Evolutionary conservation across 78 protist genomes (phyloP).

Genomic region (Diacronema lutheri): DNA sequence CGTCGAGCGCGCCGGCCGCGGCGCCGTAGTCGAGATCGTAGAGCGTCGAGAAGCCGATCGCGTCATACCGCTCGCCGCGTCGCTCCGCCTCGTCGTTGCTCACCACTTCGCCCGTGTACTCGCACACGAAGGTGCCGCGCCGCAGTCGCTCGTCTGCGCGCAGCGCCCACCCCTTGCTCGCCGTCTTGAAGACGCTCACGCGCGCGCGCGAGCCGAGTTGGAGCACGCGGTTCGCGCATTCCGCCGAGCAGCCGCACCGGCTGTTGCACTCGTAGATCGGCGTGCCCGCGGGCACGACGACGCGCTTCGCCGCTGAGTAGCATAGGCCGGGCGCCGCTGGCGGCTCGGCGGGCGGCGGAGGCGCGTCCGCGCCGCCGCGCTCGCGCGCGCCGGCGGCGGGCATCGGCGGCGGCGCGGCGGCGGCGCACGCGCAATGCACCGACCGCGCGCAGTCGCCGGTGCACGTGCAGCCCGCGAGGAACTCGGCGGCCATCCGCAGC

Average conservation of each 20-base stretch:
- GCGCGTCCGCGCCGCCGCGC: neutral
- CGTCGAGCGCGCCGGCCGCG: too few species aligned
- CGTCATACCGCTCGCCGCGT: conserved; percentile 54
- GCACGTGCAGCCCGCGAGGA: conserved; percentile 46
- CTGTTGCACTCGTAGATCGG: conserved; percentile 55
- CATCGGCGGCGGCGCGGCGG: neutral
- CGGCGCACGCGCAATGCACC: conserved; percentile 15
- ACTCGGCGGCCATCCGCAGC: conserved; percentile 3
- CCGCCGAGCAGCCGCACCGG: conserved; percentile 37
- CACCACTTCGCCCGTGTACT: conserved; percentile 57
- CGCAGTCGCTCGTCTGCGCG: conserved; percentile 41
- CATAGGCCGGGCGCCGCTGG: too few species aligned
- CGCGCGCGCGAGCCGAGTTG: conserved; percentile 31
- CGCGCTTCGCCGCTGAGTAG: too few species aligned
- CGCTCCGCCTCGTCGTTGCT: conserved; percentile 52
- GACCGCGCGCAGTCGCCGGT: conserved; percentile 26
- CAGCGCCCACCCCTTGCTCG: conserved; percentile 58
- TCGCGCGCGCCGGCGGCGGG: neutral
- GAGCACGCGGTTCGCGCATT: conserved; percentile 42
- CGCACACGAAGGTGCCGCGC: conserved; percentile 56
- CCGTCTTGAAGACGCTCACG: conserved; percentile 49
- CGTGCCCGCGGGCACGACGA: too few species aligned
- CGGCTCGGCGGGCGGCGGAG: neutral
- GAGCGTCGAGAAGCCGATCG: conserved; percentile 29
- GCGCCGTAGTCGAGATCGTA: conserved; percentile 54